phyloP scores from a whole-genome alignment of 2,329 filamentous ascomycete genomes.

The Stenocarpella maydis region DNA sequence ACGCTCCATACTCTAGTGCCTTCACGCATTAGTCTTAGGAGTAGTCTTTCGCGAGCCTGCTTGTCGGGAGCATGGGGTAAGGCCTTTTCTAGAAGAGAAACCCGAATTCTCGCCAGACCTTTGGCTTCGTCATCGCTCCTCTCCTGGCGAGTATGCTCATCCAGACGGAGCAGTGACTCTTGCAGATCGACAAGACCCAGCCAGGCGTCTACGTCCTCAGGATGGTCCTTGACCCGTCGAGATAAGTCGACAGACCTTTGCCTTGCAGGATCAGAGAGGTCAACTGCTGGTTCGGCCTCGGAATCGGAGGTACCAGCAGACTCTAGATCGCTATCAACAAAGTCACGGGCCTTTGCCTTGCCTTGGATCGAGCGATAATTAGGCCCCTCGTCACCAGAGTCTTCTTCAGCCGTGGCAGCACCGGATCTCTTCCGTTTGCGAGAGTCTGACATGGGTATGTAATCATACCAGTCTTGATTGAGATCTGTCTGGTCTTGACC shows the following conservation, averaged over 20 bases:
- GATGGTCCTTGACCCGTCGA: slow-evolving; percentile 69
- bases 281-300: slow-evolving; percentile 45
- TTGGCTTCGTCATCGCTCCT: slow-evolving; percentile 68
- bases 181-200: slow-evolving; percentile 82
- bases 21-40: slow-evolving; percentile 76
- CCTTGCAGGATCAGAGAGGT: slow-evolving; percentile 55
- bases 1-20: slow-evolving; percentile 77
- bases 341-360: slow-evolving; percentile 61
- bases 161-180: slow-evolving; percentile 67
- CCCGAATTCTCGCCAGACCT: slow-evolving; percentile 79
- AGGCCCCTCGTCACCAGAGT: slow-evolving; percentile 52
- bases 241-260: slow-evolving; percentile 69
- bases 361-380: slow-evolving; percentile 72
- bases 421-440: slow-evolving; percentile 48
- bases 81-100: slow-evolving; percentile 82
- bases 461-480: slow-evolving; percentile 48
- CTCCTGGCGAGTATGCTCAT: slow-evolving; percentile 51
- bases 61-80: slow-evolving; percentile 61
- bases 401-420: slow-evolving; percentile 49
- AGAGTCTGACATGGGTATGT: slow-evolving; percentile 53
- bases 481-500: slow-evolving; percentile 19
- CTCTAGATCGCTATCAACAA: slow-evolving; percentile 59
- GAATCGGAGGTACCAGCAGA: slow-evolving; percentile 56
- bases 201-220: slow-evolving; percentile 77
- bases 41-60: slow-evolving; percentile 64